Conservation (phyloP, 202 grass and related monocot species). For the Musa balbisiana region DNA sequence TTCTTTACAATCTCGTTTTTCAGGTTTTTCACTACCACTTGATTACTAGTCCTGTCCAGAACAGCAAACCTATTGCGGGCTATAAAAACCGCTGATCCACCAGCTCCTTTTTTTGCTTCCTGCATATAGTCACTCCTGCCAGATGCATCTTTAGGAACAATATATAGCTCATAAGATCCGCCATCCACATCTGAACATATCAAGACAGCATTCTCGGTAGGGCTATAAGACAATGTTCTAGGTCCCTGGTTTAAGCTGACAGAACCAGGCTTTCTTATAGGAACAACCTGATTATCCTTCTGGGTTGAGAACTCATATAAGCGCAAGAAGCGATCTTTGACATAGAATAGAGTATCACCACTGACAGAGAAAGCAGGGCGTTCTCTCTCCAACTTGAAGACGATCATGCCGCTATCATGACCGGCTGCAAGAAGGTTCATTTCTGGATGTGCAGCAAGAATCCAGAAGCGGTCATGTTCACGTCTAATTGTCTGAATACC, state of each 20-base stretch:
- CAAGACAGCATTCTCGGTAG: constrained; percentile 89
- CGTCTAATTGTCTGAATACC: constrained; percentile 67
- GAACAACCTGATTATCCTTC: constrained; percentile 78
- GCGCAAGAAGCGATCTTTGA: constrained; percentile 82
- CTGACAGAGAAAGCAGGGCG: constrained; percentile 70
- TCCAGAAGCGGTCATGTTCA: constrained; percentile 85
- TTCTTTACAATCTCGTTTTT: constrained; percentile 97
- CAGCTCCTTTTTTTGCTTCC: constrained; percentile 79
- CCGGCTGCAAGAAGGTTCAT: constrained; percentile 89
- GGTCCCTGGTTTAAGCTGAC: constrained; percentile 80
- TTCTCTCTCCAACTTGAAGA: constrained; percentile 87
- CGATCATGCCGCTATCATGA: constrained; percentile 89
- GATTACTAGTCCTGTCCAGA: constrained; percentile 85
- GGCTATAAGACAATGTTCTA: constrained; percentile 64
- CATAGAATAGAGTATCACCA: constrained; percentile 72
- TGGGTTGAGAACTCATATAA: constrained; percentile 65
- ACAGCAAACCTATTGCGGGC: constrained; percentile 90
- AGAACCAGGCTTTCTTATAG: constrained; percentile 74
- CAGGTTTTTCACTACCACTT: constrained; percentile 84
- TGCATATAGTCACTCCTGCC: constrained; percentile 63
- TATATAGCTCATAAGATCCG: constrained; percentile 82
- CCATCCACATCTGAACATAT: constrained; percentile 79
- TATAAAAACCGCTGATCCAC: constrained; percentile 79
- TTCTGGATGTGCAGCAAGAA: constrained; percentile 75
- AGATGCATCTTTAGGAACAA: constrained; percentile 64